Evolutionary conservation across 805 yeast genomes (phyloP).

Genomic region (Myxozyma neotropica): DNA sequence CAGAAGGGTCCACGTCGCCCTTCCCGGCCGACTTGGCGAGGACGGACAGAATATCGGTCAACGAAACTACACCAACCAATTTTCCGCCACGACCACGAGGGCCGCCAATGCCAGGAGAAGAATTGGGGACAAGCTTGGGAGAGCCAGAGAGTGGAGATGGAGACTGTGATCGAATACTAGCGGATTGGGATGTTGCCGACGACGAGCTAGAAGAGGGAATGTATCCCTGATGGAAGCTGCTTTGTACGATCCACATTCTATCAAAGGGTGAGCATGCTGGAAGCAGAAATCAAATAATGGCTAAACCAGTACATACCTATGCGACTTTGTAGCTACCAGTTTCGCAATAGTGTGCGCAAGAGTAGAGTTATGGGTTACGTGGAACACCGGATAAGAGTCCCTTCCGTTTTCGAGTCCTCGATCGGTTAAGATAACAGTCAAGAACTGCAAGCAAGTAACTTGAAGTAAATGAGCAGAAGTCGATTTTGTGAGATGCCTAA

Average conservation of each 20-base stretch:
- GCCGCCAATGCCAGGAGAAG: constrained; percentile 11
- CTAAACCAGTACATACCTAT: too few relatives aligned
- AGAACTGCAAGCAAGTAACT: constrained; percentile 82
- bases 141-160: constrained; percentile 34
- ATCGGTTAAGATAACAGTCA: constrained; percentile 79
- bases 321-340: constrained; percentile 91
- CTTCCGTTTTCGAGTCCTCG: constrained; percentile 93
- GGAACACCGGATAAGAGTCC: constrained; percentile 96
- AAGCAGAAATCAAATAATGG: too few relatives aligned
- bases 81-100: constrained; percentile 59
- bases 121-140: constrained; percentile 31
- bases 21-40: constrained; percentile 76
- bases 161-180: constrained; percentile 22
- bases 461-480: constrained; percentile 82
- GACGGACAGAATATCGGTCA: constrained; percentile 84
- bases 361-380: constrained; percentile 77
- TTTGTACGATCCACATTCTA: constrained; percentile 46
- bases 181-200: too few relatives aligned
- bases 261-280: too few relatives aligned
- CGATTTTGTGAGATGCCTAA: constrained; percentile 72
- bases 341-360: constrained; percentile 90
- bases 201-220: too few relatives aligned
- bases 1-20: constrained; percentile 69
- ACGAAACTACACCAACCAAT: constrained; percentile 85
- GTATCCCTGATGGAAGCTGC: constrained; percentile 33